Evolutionary conservation across 1,284 basidiomycete species (phyloP).

Genomic region (Ustilago esculenta): DNA sequence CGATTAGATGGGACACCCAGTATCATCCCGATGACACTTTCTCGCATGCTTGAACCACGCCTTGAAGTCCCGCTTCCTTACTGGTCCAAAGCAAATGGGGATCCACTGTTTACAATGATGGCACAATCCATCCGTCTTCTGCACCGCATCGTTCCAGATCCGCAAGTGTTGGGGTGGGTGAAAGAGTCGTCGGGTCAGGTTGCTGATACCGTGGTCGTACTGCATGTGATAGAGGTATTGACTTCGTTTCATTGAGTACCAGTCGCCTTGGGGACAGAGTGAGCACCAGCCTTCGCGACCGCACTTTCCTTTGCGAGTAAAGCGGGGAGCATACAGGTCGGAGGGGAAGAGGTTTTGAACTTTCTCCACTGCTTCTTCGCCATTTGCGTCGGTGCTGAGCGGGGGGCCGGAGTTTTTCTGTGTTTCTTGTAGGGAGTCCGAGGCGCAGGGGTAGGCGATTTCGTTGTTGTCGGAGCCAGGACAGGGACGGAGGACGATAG

Average conservation of each 20-base stretch:
- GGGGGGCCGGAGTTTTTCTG: constrained; percentile 6
- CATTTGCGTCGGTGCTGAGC: no score
- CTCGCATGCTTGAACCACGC: constrained; percentile 23
- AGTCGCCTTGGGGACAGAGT: constrained; percentile 17
- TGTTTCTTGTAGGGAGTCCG: constrained; percentile 1
- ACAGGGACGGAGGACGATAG: constrained; percentile 10
- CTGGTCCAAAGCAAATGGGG: constrained; percentile 19
- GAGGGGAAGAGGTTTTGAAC: constrained; percentile 8
- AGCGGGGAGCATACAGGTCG: constrained; percentile 23
- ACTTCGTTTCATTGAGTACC: constrained; percentile 27
- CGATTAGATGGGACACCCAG: constrained; percentile 6
- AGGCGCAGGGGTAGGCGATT: constrained; percentile 8
- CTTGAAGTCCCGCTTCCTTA: constrained; percentile 17
- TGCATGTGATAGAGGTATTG: constrained; percentile 32
- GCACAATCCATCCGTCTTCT: constrained; percentile 16
- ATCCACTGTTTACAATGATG: constrained; percentile 18
- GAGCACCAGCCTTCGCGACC: constrained; percentile 23
- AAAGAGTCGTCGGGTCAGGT: constrained; percentile 3
- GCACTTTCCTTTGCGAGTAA: constrained; percentile 11
- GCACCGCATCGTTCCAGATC: constrained; percentile 22
- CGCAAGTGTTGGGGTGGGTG: constrained; percentile 3
- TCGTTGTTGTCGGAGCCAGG: constrained; percentile 9
- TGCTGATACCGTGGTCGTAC: constrained; percentile 24
- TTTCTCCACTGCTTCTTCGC: background rate
- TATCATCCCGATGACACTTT: constrained; percentile 17